Conservation (phyloP, 2,329 filamentous ascomycete genomes). For the Aspergillus pseudoviridinutans region DNA sequence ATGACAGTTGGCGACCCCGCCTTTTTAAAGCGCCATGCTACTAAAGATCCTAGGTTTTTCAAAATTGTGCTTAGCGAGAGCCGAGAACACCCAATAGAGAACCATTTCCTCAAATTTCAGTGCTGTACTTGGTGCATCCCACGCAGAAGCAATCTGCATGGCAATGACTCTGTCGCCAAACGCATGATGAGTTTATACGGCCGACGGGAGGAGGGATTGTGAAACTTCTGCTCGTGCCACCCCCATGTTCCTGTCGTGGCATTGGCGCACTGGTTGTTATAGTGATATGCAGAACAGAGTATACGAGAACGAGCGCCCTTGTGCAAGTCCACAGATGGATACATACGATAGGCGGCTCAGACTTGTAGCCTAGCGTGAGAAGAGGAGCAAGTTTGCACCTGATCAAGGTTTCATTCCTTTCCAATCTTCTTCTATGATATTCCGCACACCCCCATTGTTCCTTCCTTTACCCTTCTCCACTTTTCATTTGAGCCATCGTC, state of each 20-base stretch:
- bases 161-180: neutral
- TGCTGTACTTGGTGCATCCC: neutral
- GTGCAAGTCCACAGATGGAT: neutral
- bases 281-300: neutral
- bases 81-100: neutral
- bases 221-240: neutral
- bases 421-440: neutral
- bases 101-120: neutral
- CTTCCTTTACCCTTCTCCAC: slow-evolving; percentile 7
- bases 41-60: neutral
- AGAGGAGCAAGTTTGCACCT: too few relatives aligned
- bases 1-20: neutral
- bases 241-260: too few relatives aligned
- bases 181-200: neutral
- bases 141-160: neutral
- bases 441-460: neutral
- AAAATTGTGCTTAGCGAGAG: neutral
- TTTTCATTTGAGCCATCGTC: slow-evolving; percentile 8
- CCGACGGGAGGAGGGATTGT: neutral
- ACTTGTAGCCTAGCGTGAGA: too few relatives aligned
- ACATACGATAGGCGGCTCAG: neutral
- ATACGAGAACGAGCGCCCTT: neutral
- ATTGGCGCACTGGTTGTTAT: neutral
- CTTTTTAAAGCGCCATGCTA: neutral
- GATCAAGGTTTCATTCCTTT: neutral